These are phyloP conservation scores for Maudiozyma serrabonitensis DNA, from an alignment of 805 yeast species.

Conservation along the genomic window DNA sequence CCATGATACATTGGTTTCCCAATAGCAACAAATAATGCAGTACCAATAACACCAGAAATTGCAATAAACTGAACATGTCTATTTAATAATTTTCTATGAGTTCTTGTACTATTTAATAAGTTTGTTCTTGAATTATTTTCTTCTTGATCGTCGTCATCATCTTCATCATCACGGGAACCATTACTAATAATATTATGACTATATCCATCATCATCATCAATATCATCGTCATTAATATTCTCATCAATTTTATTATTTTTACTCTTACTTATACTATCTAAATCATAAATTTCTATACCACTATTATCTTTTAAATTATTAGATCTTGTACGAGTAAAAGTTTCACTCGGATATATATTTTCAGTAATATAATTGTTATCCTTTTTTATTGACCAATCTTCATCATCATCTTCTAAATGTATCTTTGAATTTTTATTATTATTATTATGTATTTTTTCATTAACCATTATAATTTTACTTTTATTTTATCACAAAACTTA, in stretches of 20 bases:
- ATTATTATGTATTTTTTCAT: background rate
- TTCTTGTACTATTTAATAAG: conserved; percentile 14
- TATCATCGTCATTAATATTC: background rate
- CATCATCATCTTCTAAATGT: background rate
- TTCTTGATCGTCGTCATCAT: background rate
- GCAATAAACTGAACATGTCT: conserved; percentile 74
- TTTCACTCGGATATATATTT: background rate
- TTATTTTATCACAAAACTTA: background rate
- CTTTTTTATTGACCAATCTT: background rate
- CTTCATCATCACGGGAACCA: background rate
- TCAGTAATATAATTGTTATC: background rate
- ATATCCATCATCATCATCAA: background rate
- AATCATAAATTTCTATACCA: background rate
- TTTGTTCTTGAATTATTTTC: conserved; percentile 12
- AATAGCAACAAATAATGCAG: conserved; percentile 67
- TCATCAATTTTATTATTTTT: background rate
- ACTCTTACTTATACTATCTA: background rate
- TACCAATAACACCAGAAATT: conserved; percentile 76
- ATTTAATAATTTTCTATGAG: conserved; percentile 44
- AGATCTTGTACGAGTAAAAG: background rate
- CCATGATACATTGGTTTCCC: conserved; percentile 55
- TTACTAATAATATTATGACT: no score
- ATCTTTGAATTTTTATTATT: background rate
- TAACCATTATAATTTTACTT: background rate
- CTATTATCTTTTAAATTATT: background rate